Base-by-base conservation (phyloP, 2,329 filamentous ascomycete genomes). In the Corinectria fuckeliana region DNA sequence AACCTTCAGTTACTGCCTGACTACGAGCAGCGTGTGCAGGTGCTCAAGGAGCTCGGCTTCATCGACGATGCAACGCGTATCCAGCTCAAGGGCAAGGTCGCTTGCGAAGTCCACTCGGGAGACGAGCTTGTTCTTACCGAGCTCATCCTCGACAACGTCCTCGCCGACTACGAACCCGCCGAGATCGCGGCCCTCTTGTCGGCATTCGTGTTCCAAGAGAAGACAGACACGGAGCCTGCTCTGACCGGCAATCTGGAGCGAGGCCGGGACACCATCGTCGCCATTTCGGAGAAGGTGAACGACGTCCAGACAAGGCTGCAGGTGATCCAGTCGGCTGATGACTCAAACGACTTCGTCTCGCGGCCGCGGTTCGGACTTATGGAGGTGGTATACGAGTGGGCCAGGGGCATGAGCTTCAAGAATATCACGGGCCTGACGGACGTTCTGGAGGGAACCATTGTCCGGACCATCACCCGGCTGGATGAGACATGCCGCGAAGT, bases 361-460 rank as follows among this genome's bases (percentile, higher is more conserved):
- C 85, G 89, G 54, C 92, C 93, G 2, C 86, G 94, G 9, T 99
- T 99, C 73, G 95, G 94, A 1, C 85, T 99, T 56, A 93, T 97
- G 74, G 95, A 99, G 76, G 95, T 99, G 0, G 96, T 99, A 30
- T 97, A 98, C 74, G 95, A 99, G 76, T 99, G 95, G 95, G 95
- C 95, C 9, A 84, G 92, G 49, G 95, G 95, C 23, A 98, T 98
- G 92, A 94, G 91, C 51, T 99, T 99, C 83, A 96, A 96, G 78
- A 94, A 95, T 65, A 99, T 99, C 67, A 98, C 94, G 0, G 91
- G 94, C 66, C 79, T 99, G 72, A 99, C 95, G 7, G 94, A 98
- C 75, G 93, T 99, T 57, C 87, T 98, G 70, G 95, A 99, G 77
- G 95, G 95, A 1, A 98, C 95, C 0, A 98, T 99, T 78, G 95